Percentiles rank a stretch among this genome's conserved stretches.
Evolutionary conservation across 208 protist species (phyloP).

Genomic region (Sergeia podlipaevii): DNA sequence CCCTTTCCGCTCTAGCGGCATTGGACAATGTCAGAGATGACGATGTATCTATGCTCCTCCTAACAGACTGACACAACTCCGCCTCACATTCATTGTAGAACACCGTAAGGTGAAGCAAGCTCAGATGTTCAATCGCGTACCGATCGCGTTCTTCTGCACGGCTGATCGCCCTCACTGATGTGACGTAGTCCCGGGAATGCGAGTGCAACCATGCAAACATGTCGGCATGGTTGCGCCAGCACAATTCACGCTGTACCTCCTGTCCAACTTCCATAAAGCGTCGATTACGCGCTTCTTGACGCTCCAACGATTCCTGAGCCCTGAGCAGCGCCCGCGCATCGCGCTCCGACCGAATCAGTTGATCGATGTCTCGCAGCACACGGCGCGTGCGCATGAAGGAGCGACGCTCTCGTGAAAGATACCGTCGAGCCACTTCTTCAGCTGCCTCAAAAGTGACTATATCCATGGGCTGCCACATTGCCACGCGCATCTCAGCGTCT

Average conservation of each 20-base stretch:
- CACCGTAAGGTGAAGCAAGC: slow-evolving; percentile 7
- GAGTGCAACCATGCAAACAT: slow-evolving; percentile 10
- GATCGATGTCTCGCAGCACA: not conserved
- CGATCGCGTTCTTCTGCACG: slow-evolving; percentile 8
- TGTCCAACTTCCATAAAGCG: slow-evolving; percentile 50
- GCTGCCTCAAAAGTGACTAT: slow-evolving; percentile 6
- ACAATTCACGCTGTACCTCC: slow-evolving; percentile 24
- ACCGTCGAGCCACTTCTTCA: slow-evolving; percentile 25
- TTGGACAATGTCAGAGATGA: not conserved
- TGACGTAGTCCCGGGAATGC: slow-evolving; percentile 1
- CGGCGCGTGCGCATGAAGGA: not conserved
- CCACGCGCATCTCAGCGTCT: not conserved
- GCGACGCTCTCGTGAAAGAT: slow-evolving; percentile 4
- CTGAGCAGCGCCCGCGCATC: slow-evolving; percentile 2
- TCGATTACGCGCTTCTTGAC: slow-evolving; percentile 23
- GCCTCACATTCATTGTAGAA: slow-evolving; percentile 1
- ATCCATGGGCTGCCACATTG: slow-evolving; percentile 8
- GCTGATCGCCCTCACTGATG: not conserved
- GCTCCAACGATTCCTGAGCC: slow-evolving; percentile 13
- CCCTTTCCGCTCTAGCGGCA: too few relatives aligned
- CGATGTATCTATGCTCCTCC: slow-evolving; percentile 16
- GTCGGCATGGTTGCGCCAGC: slow-evolving; percentile 6
- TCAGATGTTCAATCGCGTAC: slow-evolving; percentile 7
- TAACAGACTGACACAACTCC: not conserved
- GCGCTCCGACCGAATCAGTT: slow-evolving; percentile 7